These are phyloP conservation scores for Starmerella davenportii DNA, from an alignment of 805 yeast genomes.

Conservation along the genomic window DNA sequence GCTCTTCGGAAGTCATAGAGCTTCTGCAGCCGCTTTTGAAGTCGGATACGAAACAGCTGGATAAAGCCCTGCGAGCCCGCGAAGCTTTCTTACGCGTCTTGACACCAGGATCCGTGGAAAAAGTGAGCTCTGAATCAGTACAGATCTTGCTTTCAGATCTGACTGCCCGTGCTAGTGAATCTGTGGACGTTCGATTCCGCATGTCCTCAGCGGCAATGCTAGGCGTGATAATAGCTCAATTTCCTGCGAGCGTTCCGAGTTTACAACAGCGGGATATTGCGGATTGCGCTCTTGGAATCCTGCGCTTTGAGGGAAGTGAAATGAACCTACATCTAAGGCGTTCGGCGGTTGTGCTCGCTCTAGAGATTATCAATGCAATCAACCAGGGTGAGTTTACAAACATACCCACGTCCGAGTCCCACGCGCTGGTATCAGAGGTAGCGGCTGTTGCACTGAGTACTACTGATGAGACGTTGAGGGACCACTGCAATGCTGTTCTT, in stretches of 20 bases:
- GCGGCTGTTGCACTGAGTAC: not conserved
- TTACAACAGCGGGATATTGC: conserved; percentile 35
- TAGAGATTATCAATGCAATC: conserved; percentile 18
- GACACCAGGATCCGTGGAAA: conserved; percentile 18
- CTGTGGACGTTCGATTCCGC: conserved; percentile 41
- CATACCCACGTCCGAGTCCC: conserved; percentile 5
- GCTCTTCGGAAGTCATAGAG: conserved; percentile 3
- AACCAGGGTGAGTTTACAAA: conserved; percentile 18
- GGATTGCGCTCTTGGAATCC: conserved; percentile 62
- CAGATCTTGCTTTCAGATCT: conserved; percentile 7
- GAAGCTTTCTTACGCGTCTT: conserved; percentile 57
- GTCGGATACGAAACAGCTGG: conserved; percentile 27
- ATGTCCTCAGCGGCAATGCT: conserved; percentile 77
- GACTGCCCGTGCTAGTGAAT: conserved; percentile 5
- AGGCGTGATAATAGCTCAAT: conserved; percentile 48
- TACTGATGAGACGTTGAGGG: conserved; percentile 21
- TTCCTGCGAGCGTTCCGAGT: conserved; percentile 35
- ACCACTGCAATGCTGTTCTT: conserved; percentile 13
- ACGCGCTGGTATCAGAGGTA: conserved; percentile 2
- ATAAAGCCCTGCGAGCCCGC: conserved; percentile 61
- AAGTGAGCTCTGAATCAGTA: conserved; percentile 26
- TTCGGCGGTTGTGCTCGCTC: conserved; percentile 49
- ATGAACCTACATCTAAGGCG: conserved; percentile 39
- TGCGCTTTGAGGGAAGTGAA: conserved; percentile 42
- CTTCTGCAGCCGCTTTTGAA: conserved; percentile 1